Conservation (phyloP, 2,329 filamentous ascomycete species). For the Aspergillus sp. region DNA sequence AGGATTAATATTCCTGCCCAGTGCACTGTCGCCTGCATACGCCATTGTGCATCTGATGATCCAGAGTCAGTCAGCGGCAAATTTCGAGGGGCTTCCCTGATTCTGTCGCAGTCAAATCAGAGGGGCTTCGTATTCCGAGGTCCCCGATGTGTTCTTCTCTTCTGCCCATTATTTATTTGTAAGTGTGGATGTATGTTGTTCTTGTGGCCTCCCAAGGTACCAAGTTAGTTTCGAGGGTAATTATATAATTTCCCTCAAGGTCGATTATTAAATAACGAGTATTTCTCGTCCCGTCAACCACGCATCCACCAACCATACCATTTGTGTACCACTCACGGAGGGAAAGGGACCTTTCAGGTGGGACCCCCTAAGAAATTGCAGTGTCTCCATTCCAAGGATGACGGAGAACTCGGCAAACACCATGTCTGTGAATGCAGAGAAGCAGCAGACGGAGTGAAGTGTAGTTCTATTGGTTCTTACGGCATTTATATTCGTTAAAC, state of each 20-base stretch:
- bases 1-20: slow-evolving; percentile 1
- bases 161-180: neutral
- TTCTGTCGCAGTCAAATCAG: neutral
- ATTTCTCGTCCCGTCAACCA: neutral
- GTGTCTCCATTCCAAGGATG: slow-evolving; percentile 1
- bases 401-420: neutral
- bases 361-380: slow-evolving; percentile 4
- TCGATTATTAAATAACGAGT: neutral
- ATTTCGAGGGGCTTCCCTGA: slow-evolving; percentile 1
- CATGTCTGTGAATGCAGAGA: neutral
- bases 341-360: slow-evolving; percentile 1
- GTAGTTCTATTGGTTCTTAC: neutral
- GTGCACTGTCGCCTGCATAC: slow-evolving; percentile 11
- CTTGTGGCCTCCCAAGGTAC: slow-evolving; percentile 4
- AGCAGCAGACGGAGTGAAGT: neutral
- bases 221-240: neutral
- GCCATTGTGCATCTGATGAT: slow-evolving; percentile 19
- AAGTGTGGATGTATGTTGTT: neutral
- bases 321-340: slow-evolving; percentile 8
- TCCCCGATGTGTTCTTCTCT: neutral
- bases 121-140: neutral
- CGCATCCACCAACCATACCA: slow-evolving; percentile 6
- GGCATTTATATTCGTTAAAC: neutral
- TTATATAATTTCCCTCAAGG: neutral
- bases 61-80: slow-evolving; percentile 8